Percentiles rank a stretch among this genome's conserved stretches.
Conservation (phyloP, 2,329 filamentous ascomycete genomes). For the Aspergillus unguis region DNA sequence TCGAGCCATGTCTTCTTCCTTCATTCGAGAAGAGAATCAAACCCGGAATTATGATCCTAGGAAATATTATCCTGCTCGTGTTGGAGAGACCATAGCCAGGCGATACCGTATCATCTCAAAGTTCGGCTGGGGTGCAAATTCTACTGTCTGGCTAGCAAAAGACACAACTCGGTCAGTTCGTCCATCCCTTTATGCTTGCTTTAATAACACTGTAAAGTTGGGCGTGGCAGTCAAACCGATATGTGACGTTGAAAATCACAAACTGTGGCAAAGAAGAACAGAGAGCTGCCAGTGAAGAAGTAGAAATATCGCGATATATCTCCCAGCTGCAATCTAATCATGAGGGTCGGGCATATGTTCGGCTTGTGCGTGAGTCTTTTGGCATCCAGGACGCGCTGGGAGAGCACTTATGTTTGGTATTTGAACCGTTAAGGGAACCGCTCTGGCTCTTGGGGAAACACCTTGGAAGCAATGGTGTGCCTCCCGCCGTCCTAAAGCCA, state of each 20-base stretch:
- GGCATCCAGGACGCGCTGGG: constrained; percentile 21
- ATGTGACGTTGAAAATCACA: constrained; percentile 31
- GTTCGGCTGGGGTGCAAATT: constrained; percentile 35
- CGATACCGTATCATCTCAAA: constrained; percentile 36
- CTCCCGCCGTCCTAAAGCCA: background rate
- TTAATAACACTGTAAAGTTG: constrained; percentile 13
- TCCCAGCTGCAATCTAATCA: constrained; percentile 17
- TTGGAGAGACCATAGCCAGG: constrained; percentile 13
- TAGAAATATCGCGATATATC: constrained; percentile 27
- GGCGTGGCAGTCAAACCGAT: constrained; percentile 17
- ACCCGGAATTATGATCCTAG: constrained; percentile 11
- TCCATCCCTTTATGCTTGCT: background rate
- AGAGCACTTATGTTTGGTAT: constrained; percentile 36
- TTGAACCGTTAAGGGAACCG: constrained; percentile 37
- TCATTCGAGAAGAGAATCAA: constrained; percentile 11
- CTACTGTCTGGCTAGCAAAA: constrained; percentile 37
- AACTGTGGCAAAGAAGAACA: constrained; percentile 18
- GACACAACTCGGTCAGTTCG: constrained; percentile 16
- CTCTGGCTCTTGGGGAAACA: constrained; percentile 30
- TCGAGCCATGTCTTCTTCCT: background rate
- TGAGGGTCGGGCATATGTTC: constrained; percentile 18
- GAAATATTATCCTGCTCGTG: constrained; percentile 17
- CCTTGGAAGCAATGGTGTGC: constrained; percentile 23
- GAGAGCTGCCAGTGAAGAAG: constrained; percentile 20
- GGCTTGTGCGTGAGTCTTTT: constrained; percentile 30